phyloP scores from a whole-genome alignment of 1,284 basidiomycete genomes.

The Tremellales sp. region DNA sequence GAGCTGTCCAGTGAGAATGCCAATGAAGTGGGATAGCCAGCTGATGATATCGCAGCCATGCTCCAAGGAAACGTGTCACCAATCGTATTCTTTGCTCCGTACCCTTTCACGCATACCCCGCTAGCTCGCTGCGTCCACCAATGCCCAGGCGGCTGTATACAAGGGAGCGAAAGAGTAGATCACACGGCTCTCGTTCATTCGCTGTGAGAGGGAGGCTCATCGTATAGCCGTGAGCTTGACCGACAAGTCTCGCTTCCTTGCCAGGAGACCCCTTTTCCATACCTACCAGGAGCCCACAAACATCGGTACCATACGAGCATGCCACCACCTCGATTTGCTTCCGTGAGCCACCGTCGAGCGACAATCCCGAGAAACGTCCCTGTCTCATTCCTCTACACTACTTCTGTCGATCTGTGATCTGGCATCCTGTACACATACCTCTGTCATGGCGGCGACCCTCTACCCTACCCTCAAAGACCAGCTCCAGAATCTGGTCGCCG shows the following conservation, averaged over 20 bases:
- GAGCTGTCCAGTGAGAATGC: neutral
- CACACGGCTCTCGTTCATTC: no score
- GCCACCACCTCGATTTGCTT: neutral
- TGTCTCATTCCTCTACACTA: neutral
- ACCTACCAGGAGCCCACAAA: neutral
- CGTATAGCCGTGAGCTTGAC: no score
- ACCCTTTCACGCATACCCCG: neutral
- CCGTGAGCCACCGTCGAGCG: no score
- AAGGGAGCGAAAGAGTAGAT: no score
- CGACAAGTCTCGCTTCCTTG: no score
- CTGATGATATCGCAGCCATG: neutral
- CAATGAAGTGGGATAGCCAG: neutral
- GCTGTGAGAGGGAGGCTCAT: no score
- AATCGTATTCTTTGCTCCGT: neutral
- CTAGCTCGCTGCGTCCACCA: neutral
- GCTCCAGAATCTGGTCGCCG: neutral
- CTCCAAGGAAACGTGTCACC: neutral
- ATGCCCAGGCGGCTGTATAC: neutral
- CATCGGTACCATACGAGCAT: neutral
- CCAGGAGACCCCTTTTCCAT: neutral
- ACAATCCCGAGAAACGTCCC: no score
- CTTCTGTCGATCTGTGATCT: neutral
- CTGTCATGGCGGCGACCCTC: slow-evolving; percentile 13
- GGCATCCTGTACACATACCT: neutral
- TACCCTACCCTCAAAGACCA: slow-evolving; percentile 13